Evolutionary conservation across 2,329 filamentous ascomycete genomes (phyloP), one percentile per base, ranked within the genome.

Genomic region (Chaetoscypha palmicola): DNA sequence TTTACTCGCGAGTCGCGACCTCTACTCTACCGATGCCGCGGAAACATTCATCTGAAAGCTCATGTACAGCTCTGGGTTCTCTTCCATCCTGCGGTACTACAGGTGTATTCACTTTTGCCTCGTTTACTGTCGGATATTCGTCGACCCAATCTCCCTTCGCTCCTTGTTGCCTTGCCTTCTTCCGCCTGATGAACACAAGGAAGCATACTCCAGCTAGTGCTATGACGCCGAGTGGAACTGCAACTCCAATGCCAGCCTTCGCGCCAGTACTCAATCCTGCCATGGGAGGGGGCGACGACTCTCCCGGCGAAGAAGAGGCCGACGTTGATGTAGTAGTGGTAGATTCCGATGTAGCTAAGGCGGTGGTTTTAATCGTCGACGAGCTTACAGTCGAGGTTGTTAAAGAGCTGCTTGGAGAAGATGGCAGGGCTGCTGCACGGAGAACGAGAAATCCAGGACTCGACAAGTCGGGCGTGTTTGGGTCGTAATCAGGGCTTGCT

Each of bases 371-470:
- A 14, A 26, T 8, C 8, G 8, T 24, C 5, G 36, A 14, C 14
- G 12, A 9, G 4, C 10, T 17, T 4, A 21, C 5, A 23, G 22
- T 26, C n/a, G 22, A n/a, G 36, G 20, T 26, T 9, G 20, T 24
- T 4, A 14, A 7, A n/a, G 11, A 24, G 7, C 40, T 19, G 32
- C 19, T 35, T 16, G 33, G 26, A n/a, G 45, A 33, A n/a, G 30
- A 20, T 9, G 17, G 11, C n/a, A 42, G 23, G 14, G 31, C 10
- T 24, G 36, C 33, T 26, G 7, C 11, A 8, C 22, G n/a, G 7
- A 38, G 36, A 23, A 45, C 35, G 7, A 49, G 30, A 23, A 49
- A 43, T 2, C 42, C 42, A 16, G 42, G 42, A 43, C 46, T 46
- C 2, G 46, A 49, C 3, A 49, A 21, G 2, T 45, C 43, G 5